These are phyloP conservation scores for Clavispora asparagi DNA, from an alignment of 805 yeast genomes.

Conservation along the genomic window DNA sequence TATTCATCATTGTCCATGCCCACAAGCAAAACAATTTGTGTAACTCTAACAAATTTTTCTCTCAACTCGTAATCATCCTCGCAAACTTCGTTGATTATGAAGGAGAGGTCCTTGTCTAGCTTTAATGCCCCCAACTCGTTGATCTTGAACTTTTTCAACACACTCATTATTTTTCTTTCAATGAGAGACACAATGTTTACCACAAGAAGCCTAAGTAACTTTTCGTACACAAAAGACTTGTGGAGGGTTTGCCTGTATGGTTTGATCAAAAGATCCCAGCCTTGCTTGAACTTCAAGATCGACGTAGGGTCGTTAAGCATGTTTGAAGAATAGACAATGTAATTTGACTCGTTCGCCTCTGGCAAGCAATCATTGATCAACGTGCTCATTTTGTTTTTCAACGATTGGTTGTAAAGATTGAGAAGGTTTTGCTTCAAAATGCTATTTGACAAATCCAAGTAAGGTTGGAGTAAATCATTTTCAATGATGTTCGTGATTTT, in stretches of 20 bases:
- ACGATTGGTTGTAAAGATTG: slow-evolving; percentile 44
- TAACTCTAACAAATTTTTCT: slow-evolving; percentile 72
- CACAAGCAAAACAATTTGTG: slow-evolving; percentile 76
- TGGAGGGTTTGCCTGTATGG: slow-evolving; percentile 64
- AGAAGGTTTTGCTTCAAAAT: slow-evolving; percentile 33
- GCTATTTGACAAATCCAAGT: slow-evolving; percentile 22
- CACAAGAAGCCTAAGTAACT: slow-evolving; percentile 47
- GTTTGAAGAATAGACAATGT: slow-evolving; percentile 24
- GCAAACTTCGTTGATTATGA: slow-evolving; percentile 68
- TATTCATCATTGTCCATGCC: slow-evolving; percentile 71
- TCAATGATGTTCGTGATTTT: slow-evolving; percentile 26
- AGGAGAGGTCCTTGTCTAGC: slow-evolving; percentile 75
- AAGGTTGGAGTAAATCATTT: slow-evolving; percentile 30
- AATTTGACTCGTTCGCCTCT: slow-evolving; percentile 28
- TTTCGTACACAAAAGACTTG: slow-evolving; percentile 42
- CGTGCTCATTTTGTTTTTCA: slow-evolving; percentile 39
- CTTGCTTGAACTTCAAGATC: slow-evolving; percentile 46
- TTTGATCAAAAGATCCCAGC: slow-evolving; percentile 59
- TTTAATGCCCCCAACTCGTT: slow-evolving; percentile 81
- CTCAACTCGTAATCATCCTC: slow-evolving; percentile 68
- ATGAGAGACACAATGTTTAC: slow-evolving; percentile 23
- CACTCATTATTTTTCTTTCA: slow-evolving; percentile 53
- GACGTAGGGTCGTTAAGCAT: slow-evolving; percentile 28
- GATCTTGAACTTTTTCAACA: slow-evolving; percentile 52
- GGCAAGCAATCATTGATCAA: slow-evolving; percentile 41